Evolutionary conservation across 2,329 filamentous ascomycete genomes (phyloP).

Genomic region (Aspergillus niger): DNA sequence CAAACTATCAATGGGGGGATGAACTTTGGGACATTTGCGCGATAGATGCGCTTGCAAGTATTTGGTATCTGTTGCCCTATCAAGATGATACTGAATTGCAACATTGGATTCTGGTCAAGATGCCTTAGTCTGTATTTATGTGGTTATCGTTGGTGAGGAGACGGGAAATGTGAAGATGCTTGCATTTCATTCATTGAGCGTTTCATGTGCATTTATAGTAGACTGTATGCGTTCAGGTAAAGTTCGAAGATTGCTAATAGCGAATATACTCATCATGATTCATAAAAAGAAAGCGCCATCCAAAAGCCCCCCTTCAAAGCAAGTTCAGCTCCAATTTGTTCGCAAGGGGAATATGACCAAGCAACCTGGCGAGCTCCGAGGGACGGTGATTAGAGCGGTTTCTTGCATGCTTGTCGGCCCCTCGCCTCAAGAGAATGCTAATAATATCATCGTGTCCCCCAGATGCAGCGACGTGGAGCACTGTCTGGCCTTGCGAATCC

Average conservation of each 20-base stretch:
- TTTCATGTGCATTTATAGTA: too few relatives aligned
- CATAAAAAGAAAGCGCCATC: too few relatives aligned
- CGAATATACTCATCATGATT: too few relatives aligned
- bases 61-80: too few relatives aligned
- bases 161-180: too few relatives aligned
- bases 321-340: background rate
- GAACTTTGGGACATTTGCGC: background rate
- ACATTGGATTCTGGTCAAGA: background rate
- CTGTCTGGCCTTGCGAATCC: background rate
- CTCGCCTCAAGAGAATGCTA: background rate
- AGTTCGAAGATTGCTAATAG: too few relatives aligned
- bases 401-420: background rate
- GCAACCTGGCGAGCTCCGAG: background rate
- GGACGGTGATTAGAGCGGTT: background rate
- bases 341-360: background rate
- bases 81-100: background rate
- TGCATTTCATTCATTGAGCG: too few relatives aligned
- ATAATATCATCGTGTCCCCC: background rate
- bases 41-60: background rate
- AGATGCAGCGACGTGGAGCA: background rate
- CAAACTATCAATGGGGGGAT: background rate
- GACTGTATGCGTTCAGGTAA: too few relatives aligned
- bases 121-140: too few relatives aligned
- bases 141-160: too few relatives aligned
- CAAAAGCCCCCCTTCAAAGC: background rate